Base-by-base conservation (phyloP, 306 rosid species). In the Nissolia schottii region DNA sequence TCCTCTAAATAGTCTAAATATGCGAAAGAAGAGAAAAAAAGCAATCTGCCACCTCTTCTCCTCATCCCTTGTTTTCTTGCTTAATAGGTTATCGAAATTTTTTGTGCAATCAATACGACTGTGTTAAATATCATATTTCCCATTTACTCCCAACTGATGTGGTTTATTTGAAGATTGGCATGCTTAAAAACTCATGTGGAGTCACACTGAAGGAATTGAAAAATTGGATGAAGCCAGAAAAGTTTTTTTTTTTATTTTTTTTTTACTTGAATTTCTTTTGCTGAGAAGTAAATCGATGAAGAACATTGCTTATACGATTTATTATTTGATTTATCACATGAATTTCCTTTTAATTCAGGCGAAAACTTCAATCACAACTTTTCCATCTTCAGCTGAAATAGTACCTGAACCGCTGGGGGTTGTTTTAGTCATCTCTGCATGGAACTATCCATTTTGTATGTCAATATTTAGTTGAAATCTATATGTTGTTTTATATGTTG, bases 401-500 rank as follows among this genome's bases (percentile, higher is more conserved):
- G 92, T 89, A 55, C 73, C 90, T 32, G 96, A 89, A 71, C 96
- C 96, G 5, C 64, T 89, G 20, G 96, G 96, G 34, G 90, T 85
- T 50, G 85, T 84, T 5, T 54, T 89, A 32, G 68, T 85, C 63
- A 89, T 89, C 71, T 85, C 96, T 15, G 81, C 96, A 3, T 89
- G 96, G 96, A 89, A 89, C 81, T 89, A 89, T 84, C 96, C 96
- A 55, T 85, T 89, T 70, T 80, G 92, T 89, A 89, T 4, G 96
- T 80, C 29, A 15, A 55, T 7, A 19, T 57, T 62, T 28, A 25
- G n/a, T 16, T 22, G 49, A 28, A 4, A 9, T n/a, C n/a, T n/a
- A n/a, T n/a, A n/a, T n/a, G n/a, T 70, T 78, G 40, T 65, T 27
- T 55, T 56, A 16, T 28, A 8, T 43, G 56, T 62, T 48, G 5